Conservation (phyloP, 257 asterid species). For the Craterostigma plantagineum region DNA sequence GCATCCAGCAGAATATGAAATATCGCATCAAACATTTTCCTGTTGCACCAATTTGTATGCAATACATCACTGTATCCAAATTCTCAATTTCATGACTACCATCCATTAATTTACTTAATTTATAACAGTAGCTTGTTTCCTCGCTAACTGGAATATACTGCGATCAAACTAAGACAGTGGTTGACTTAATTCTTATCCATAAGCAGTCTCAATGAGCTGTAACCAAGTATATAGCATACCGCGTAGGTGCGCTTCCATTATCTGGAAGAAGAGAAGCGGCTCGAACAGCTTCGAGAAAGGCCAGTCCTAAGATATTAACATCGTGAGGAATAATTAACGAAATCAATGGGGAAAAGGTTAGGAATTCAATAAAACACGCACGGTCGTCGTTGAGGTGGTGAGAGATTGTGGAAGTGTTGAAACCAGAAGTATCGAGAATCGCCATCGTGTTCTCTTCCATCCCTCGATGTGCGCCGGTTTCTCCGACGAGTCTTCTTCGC, state of each 20-base stretch:
- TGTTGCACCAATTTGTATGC: constrained; percentile 17
- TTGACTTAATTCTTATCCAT: background rate
- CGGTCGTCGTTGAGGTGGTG: constrained; percentile 70
- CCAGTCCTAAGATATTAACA: constrained; percentile 53
- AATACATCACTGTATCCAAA: background rate
- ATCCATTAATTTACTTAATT: background rate
- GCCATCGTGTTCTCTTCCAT: constrained; percentile 82
- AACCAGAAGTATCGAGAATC: constrained; percentile 64
- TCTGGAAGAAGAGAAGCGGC: constrained; percentile 52
- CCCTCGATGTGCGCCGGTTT: constrained; percentile 17
- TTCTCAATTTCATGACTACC: background rate
- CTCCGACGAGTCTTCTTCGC: constrained; percentile 18
- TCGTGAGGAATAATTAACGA: no score
- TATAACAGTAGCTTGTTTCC: no score
- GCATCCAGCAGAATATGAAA: constrained; percentile 57
- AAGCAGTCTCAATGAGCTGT: background rate
- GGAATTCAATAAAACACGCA: constrained; percentile 9
- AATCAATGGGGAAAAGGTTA: no score
- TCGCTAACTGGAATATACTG: no score
- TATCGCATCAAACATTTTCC: constrained; percentile 63
- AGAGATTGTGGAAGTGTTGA: constrained; percentile 25
- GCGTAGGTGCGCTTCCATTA: constrained; percentile 47
- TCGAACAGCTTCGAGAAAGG: constrained; percentile 83
- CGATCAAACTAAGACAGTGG: background rate
- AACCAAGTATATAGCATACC: constrained; percentile 16